Evolutionary conservation across 108 stramenopile species (phyloP), one percentile per base, ranked within the genome.

Genomic region (Nitzschia putrida): DNA sequence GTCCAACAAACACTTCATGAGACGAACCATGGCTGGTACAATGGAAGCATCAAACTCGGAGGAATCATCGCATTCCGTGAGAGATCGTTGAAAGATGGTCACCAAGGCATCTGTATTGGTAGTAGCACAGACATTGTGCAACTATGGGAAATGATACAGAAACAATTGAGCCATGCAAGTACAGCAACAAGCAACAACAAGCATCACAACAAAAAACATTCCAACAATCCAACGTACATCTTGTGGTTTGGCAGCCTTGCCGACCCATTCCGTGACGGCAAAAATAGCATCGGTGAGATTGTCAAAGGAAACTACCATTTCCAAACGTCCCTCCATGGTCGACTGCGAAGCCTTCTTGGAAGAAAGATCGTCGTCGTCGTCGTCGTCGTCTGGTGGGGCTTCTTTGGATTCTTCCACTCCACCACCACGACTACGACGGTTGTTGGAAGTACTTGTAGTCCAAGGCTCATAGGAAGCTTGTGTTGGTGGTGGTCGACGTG

Each of bases 211-310:
- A 40, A 34, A 51, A 50, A 9, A 49, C 6, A 56, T 3, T 25
- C n/a, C n/a, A n/a, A n/a, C n/a, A n/a, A 41, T 38, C 14, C 24
- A 7, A 74, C 79, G 57, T 58, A 80, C 79, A 69, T 80, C 79
- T 39, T 49, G 37, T n/a, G 68, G 68, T 44, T 56, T 77, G 21
- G 80, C 80, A 44, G 73, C 80, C 72, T 76, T 77, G 9, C 18
- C 53, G 6, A 73, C 45, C 80, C 80, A 81, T 69, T 81, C 59
- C 45, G 76, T 77, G 47, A 81, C 20, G n/a, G 75, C 80, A 59
- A 81, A 81, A 22, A 64, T 64, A 26, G 75, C 80, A 64, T 77
- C 80, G 11, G 63, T 45, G 0, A 81, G 25, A 34, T 76, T 73
- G 26, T 81, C 73, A 57, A 53, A 69, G 8, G 54, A 34, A n/a